Percentiles rank a stretch among this genome's conserved stretches.
These are phyloP conservation scores for Teratosphaeriaceae sp. DNA, from an alignment of 2,329 filamentous ascomycete species.

Conservation along the genomic window DNA sequence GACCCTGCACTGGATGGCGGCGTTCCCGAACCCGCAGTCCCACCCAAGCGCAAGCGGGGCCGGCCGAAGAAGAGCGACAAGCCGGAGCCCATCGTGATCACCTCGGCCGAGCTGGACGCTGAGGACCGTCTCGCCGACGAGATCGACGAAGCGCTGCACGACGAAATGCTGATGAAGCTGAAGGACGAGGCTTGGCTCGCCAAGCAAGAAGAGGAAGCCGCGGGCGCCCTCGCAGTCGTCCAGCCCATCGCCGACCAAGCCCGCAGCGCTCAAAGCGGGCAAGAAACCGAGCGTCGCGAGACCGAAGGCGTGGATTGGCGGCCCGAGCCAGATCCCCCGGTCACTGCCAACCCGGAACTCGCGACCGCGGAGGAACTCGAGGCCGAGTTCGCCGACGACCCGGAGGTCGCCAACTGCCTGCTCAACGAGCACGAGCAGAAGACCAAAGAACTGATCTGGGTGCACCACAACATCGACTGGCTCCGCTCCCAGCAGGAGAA, in stretches of 20 bases:
- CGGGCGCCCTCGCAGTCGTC: conserved; percentile 7
- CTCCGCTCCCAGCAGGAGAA: conserved; percentile 81
- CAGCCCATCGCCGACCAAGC: conserved; percentile 23
- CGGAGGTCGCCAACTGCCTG: conserved; percentile 75
- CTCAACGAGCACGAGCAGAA: conserved; percentile 66
- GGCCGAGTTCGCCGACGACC: conserved; percentile 82
- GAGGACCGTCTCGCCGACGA: conserved; percentile 42
- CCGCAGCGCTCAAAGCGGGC: no score
- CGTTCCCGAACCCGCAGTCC: conserved; percentile 16
- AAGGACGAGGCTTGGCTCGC: conserved; percentile 24
- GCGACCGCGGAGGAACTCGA: conserved; percentile 25
- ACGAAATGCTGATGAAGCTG: conserved; percentile 23
- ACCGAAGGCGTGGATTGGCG: conserved; percentile 32
- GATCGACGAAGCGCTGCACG: conserved; percentile 31
- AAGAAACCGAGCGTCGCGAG: conserved; percentile 44
- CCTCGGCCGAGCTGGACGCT: conserved; percentile 40
- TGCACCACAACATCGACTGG: conserved; percentile 92
- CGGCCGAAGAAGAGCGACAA: conserved; percentile 26
- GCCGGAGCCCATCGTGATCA: conserved; percentile 28
- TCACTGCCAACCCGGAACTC: no score
- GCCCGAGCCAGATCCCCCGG: conserved; percentile 36
- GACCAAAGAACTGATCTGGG: conserved; percentile 88
- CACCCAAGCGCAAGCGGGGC: conserved; percentile 31
- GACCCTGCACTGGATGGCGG: conserved; percentile 14
- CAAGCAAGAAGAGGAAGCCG: conserved; percentile 18